phyloP scores from a whole-genome alignment of 2,329 filamentous ascomycete species.

The Leptosphaerulina australis region DNA sequence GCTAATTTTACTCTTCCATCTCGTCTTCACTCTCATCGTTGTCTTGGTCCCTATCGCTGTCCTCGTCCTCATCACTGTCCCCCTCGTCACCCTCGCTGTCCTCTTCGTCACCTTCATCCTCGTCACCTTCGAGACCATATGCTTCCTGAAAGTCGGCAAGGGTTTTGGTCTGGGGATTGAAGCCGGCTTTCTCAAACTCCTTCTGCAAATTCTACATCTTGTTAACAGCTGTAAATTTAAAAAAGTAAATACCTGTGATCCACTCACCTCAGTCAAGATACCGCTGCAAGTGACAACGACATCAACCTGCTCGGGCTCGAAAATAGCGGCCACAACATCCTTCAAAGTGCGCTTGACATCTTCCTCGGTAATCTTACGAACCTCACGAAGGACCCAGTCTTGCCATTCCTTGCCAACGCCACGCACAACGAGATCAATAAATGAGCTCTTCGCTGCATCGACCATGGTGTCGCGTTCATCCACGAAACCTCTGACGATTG shows the following conservation, averaged over 20 bases:
- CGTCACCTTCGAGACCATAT: conserved; percentile 75
- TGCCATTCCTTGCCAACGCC: conserved; percentile 79
- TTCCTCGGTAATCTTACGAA: conserved; percentile 75
- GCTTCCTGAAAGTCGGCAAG: conserved; percentile 85
- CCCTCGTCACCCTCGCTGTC: conserved; percentile 66
- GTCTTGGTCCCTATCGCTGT: conserved; percentile 61
- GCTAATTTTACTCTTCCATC: conserved; percentile 31
- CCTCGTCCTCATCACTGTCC: conserved; percentile 64
- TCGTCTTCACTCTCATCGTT: conserved; percentile 50
- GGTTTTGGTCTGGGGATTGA: conserved; percentile 75
- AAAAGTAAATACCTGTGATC: not conserved
- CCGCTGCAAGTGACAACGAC: conserved; percentile 87
- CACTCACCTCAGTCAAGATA: conserved; percentile 79
- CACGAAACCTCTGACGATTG: conserved; percentile 83
- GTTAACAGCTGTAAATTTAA: not conserved
- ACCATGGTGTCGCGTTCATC: conserved; percentile 88
- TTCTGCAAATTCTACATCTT: conserved; percentile 70
- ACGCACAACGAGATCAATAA: conserved; percentile 78
- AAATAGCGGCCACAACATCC: conserved; percentile 78
- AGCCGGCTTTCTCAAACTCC: conserved; percentile 76
- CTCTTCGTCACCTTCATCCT: conserved; percentile 65
- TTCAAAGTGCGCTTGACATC: conserved; percentile 77
- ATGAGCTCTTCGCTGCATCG: conserved; percentile 80
- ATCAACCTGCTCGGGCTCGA: conserved; percentile 80
- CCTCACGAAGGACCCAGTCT: conserved; percentile 74